A percentile compares a stretch with the other conserved stretches of the same genome.
Conservation (phyloP, 345 rosid species). For the Psidium friedrichsthalianum region DNA sequence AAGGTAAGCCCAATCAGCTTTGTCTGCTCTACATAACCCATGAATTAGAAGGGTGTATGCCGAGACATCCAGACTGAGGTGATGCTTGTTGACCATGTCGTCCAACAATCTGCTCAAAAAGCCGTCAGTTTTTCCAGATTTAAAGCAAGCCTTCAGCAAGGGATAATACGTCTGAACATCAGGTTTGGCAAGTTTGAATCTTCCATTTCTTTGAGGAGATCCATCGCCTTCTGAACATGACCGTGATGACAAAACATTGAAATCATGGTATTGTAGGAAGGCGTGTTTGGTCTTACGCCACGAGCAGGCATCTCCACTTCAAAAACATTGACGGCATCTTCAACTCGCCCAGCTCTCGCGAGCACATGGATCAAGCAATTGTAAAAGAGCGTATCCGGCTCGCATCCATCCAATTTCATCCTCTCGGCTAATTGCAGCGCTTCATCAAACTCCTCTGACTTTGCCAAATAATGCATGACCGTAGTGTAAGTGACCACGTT, state of each 20-base stretch:
- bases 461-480: constrained; percentile 48
- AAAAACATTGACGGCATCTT: constrained; percentile 46
- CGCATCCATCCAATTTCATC: constrained; percentile 40
- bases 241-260: constrained; percentile 58
- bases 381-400: constrained; percentile 48
- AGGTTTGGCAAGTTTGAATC: constrained; percentile 33
- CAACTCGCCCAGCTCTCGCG: constrained; percentile 42
- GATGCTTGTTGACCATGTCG: constrained; percentile 65
- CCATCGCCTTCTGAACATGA: constrained; percentile 31
- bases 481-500: constrained; percentile 66
- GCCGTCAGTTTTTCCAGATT: constrained; percentile 37
- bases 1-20: constrained; percentile 53
- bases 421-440: constrained; percentile 37
- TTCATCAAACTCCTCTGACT: constrained; percentile 39
- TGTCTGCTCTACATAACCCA: constrained; percentile 56
- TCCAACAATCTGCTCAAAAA: constrained; percentile 44
- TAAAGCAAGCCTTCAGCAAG: constrained; percentile 58
- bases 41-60: constrained; percentile 69
- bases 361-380: constrained; percentile 65
- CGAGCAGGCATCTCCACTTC: constrained; percentile 43
- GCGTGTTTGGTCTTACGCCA: constrained; percentile 31
- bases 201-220: constrained; percentile 48
- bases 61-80: constrained; percentile 67
- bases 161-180: constrained; percentile 66
- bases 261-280: constrained; percentile 73